Conservation (phyloP, 148 eudicot genomes). For the Oxyria digyna region DNA sequence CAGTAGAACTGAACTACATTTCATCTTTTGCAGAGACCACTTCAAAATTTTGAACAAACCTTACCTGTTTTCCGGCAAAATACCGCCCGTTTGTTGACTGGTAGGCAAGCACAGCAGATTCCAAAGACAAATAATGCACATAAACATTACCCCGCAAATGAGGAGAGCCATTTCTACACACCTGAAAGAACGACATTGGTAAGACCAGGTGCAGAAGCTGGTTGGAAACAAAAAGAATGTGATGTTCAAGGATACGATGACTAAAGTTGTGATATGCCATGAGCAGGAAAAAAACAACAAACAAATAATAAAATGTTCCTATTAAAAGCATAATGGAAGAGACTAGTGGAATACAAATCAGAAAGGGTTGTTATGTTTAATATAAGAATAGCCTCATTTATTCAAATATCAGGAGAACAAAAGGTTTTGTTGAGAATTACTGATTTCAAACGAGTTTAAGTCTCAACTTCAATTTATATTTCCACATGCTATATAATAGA, state of each 20-base stretch:
- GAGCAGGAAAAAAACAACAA: not conserved
- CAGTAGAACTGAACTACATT: not conserved
- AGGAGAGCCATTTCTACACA: constrained; percentile 75
- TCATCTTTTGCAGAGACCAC: too few relatives aligned
- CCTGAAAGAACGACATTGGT: constrained; percentile 30
- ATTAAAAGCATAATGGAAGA: not conserved
- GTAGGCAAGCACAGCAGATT: constrained; percentile 69
- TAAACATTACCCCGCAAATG: constrained; percentile 96
- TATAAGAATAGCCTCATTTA: not conserved
- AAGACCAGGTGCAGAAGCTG: not conserved
- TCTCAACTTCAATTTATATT: not conserved
- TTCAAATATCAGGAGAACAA: not conserved
- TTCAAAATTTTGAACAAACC: too few relatives aligned
- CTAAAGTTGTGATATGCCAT: not conserved
- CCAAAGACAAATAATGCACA: constrained; percentile 74
- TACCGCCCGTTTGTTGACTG: constrained; percentile 76
- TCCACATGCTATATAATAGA: not conserved
- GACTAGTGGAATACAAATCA: not conserved
- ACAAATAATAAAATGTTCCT: not conserved
- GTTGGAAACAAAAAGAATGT: not conserved
- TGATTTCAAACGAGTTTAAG: not conserved
- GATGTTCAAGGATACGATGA: not conserved
- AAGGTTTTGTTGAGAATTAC: not conserved
- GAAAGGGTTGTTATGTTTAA: not conserved
- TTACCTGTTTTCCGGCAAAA: constrained; percentile 93